phyloP scores from a whole-genome alignment of 1,284 basidiomycete species.

The Cryptococcus neoformans region DNA sequence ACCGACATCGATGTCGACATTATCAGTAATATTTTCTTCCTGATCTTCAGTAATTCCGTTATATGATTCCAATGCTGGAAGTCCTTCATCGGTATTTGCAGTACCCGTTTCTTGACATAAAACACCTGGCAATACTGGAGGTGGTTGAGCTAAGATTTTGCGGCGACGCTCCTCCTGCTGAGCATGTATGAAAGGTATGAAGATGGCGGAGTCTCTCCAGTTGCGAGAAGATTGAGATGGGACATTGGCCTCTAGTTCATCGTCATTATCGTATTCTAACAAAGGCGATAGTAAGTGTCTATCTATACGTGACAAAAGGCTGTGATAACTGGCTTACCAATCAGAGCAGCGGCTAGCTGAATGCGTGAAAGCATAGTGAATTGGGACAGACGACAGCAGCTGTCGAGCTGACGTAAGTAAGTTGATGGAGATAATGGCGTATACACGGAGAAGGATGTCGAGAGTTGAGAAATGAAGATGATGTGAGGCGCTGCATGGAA shows the following conservation, averaged over 20 bases:
- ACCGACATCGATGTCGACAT: conserved; percentile 9
- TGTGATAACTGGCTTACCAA: conserved; percentile 14
- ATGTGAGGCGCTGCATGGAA: too few species aligned
- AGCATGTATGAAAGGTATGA: conserved; percentile 23
- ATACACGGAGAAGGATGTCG: too few species aligned
- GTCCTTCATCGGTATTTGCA: not conserved
- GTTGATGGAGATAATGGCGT: too few species aligned
- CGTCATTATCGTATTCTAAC: conserved; percentile 46
- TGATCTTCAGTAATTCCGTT: not conserved
- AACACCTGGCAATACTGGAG: conserved; percentile 5
- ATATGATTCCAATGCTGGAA: not conserved
- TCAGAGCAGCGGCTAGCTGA: conserved; percentile 42
- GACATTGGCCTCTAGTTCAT: conserved; percentile 2
- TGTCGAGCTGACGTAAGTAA: too few species aligned
- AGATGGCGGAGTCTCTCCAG: conserved; percentile 39
- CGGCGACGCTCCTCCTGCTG: conserved; percentile 9
- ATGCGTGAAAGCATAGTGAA: conserved; percentile 18
- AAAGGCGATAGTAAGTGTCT: conserved; percentile 1
- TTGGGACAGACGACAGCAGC: not conserved
- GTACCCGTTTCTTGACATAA: too few species aligned
- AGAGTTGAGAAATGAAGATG: too few species aligned
- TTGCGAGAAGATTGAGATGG: conserved; percentile 12
- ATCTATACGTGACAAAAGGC: not conserved
- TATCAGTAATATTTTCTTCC: not conserved
- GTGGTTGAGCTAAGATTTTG: conserved; percentile 15